Conservation (phyloP, 129 eudicot species). For the Tagetes patula region DNA sequence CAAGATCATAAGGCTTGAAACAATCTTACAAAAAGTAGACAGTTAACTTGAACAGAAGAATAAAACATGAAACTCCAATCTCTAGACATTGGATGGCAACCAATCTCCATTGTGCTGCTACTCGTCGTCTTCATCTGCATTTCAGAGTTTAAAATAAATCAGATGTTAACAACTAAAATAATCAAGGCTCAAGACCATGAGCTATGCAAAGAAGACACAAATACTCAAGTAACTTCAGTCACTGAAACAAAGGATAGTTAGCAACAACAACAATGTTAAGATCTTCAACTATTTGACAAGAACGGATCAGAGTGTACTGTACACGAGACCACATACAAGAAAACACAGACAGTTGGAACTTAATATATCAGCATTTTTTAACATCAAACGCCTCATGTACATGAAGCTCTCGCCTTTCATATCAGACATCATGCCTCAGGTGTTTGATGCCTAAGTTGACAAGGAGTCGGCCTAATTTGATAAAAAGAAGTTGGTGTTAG, state of each 20-base stretch:
- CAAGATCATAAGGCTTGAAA: slow-evolving; percentile 22
- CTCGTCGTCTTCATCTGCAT: slow-evolving; percentile 77
- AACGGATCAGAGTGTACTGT: background rate
- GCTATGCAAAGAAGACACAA: background rate
- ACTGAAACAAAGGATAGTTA: background rate
- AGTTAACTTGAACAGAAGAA: slow-evolving; percentile 17
- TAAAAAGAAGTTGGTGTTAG: too few relatives aligned
- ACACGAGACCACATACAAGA: background rate
- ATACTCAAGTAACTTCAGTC: slow-evolving; percentile 1
- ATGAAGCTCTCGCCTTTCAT: too few relatives aligned
- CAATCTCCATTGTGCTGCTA: slow-evolving; percentile 28
- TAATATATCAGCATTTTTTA: too few relatives aligned
- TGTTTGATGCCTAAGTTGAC: too few relatives aligned
- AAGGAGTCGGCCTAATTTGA: too few relatives aligned
- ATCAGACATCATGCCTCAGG: too few relatives aligned
- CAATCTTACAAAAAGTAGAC: slow-evolving; percentile 30
- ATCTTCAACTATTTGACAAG: background rate
- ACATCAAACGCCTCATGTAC: too few relatives aligned
- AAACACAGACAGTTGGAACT: background rate
- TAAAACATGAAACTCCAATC: slow-evolving; percentile 22
- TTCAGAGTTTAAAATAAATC: slow-evolving; percentile 11
- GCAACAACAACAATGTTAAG: background rate
- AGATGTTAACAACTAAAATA: slow-evolving; percentile 1
- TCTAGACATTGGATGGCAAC: slow-evolving; percentile 14
- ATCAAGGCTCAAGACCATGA: background rate